Base-by-base conservation (phyloP, 2,329 filamentous ascomycete genomes). In the Trichothecium sympodiale region DNA sequence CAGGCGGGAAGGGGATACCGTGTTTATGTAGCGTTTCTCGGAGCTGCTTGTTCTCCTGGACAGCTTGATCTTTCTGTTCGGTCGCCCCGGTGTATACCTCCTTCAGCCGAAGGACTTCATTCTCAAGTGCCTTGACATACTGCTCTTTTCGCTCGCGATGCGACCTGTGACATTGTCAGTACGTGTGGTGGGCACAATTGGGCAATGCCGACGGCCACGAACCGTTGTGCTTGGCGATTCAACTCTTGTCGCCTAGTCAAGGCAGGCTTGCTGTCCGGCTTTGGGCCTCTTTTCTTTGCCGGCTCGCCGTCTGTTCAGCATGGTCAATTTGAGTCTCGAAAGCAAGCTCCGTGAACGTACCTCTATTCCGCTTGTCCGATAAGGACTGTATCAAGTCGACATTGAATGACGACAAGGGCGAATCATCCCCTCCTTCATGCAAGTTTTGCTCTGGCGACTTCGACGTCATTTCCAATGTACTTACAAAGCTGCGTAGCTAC, bases 101-200 rank as follows among this genome's bases (percentile, higher is more conserved):
- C 55, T 93, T 91, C 30, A 96, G 67, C 33, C 86, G 80, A 15
- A 93, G 69, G 5, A 96, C 83, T 60, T 96, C 87, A 51, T 89
- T 80, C 59, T 98, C 91, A 13, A 96, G 74, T 9, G 83, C 78
- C 57, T 93, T 93, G 65, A 95, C 93, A 57, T 96, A 96, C 49
- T 87, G 73, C 60, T 96, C 91, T 57, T 96, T 96, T 46, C 91
- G 78, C 62, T 96, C 91, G 38, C 91, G 86, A 59, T 98, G 91
- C 14, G 91, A 96, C 53, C 91, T 94, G 26, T 10, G 5, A 23
- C n/a, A 27, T 16, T 14, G 16, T 37, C 16, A 32, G 17, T 14
- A 37, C 15, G 15, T 13, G n/a, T 8, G 2, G 18, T 26, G 17
- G 10, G 13, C 33, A n/a, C n/a, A n/a, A n/a, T n/a, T n/a, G n/a